Percentiles rank a stretch among this genome's conserved stretches.
These are phyloP conservation scores for Vaccinium corymbosum DNA, from an alignment of 148 eudicot genomes.

Conservation along the genomic window DNA sequence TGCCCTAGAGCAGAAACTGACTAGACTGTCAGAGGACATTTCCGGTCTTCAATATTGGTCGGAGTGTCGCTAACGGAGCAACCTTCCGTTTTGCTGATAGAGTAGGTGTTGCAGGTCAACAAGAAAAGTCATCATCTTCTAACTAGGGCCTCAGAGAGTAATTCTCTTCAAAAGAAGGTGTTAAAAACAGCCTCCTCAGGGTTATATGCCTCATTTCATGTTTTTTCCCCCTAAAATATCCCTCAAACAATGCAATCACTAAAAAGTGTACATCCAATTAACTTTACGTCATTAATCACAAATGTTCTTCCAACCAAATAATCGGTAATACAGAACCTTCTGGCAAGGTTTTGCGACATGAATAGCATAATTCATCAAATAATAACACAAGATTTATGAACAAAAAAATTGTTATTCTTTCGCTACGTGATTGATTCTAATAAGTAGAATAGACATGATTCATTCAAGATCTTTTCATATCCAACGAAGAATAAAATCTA, in stretches of 20 bases:
- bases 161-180: too few relatives aligned
- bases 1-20: too few relatives aligned
- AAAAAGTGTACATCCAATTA: neutral
- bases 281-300: neutral
- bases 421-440: neutral
- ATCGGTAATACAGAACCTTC: neutral
- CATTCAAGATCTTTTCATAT: neutral
- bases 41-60: too few relatives aligned
- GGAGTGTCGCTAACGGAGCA: too few relatives aligned
- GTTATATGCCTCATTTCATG: neutral
- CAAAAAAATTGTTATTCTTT: neutral
- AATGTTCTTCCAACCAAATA: neutral
- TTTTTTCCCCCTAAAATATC: neutral
- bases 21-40: too few relatives aligned
- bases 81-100: too few relatives aligned
- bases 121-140: too few relatives aligned
- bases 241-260: neutral
- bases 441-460: neutral
- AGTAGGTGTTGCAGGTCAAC: too few relatives aligned
- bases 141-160: too few relatives aligned
- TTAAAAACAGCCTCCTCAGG: too few relatives aligned
- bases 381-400: neutral
- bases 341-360: neutral
- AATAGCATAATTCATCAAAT: neutral
- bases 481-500: neutral